Conservation (phyloP, 169 alveolate genomes). For the Cyclospora cayetanensis region DNA sequence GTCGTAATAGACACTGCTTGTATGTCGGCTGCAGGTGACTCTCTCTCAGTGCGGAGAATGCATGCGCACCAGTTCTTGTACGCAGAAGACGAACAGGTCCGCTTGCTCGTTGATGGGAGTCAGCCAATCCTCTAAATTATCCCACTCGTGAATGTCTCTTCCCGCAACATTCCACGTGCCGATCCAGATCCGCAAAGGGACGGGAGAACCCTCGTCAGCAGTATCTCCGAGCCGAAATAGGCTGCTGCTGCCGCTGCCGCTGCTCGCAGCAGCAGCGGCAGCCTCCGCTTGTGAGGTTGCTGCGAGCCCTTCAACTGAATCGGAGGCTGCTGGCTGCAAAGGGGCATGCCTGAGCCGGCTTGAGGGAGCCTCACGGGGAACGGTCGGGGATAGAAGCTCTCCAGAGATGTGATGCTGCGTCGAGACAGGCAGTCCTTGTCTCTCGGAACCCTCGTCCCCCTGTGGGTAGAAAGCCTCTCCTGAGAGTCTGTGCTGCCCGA, state of each 20-base stretch:
- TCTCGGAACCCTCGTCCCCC: neutral
- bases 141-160: constrained; percentile 31
- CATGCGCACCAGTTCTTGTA: constrained; percentile 69
- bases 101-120: constrained; percentile 42
- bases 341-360: neutral
- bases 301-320: neutral
- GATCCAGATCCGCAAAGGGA: constrained; percentile 56
- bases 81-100: constrained; percentile 62
- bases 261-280: neutral
- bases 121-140: constrained; percentile 66
- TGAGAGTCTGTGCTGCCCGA: constrained; percentile 61
- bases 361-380: neutral
- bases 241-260: constrained; percentile 33
- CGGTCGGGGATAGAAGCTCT: neutral
- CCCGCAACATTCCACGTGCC: constrained; percentile 74
- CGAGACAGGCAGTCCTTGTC: neutral
- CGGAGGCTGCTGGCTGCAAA: neutral
- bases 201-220: neutral
- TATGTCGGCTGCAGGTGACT: neutral
- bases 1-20: neutral
- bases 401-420: neutral
- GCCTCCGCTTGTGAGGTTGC: neutral
- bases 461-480: neutral
- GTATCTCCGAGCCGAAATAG: neutral
- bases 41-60: neutral